Conservation (phyloP, 192 early-diverging fungal species). For the Martensiomyces pterosporus region DNA sequence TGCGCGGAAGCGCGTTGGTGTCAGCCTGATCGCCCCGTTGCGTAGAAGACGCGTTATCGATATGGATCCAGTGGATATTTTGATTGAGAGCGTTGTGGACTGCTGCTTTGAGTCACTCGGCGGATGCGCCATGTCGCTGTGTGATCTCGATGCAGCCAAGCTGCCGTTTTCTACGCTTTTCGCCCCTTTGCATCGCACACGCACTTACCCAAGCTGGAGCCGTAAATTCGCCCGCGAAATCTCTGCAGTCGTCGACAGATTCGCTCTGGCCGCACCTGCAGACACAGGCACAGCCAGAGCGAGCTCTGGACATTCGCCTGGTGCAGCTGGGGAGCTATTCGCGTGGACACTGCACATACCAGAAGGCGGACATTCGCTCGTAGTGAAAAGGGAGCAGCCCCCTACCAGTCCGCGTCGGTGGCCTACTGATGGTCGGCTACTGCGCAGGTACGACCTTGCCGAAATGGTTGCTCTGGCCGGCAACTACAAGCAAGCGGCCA, state of each 20-base stretch:
- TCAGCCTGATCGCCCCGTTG: slow-evolving; percentile 31
- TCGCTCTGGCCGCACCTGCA: too few species aligned
- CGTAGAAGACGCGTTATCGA: background rate
- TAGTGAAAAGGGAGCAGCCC: too few species aligned
- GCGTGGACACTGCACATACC: too few species aligned
- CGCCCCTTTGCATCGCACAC: slow-evolving; percentile 10
- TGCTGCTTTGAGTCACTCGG: slow-evolving; percentile 45
- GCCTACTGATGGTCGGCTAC: slow-evolving; percentile 22
- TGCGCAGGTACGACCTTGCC: slow-evolving; percentile 30
- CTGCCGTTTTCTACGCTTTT: slow-evolving; percentile 25
- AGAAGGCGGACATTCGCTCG: too few species aligned
- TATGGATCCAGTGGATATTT: slow-evolving; percentile 20
- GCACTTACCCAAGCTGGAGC: slow-evolving; percentile 44
- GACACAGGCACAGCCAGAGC: too few species aligned
- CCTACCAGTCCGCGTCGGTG: slow-evolving; percentile 2
- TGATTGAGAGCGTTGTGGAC: slow-evolving; percentile 24
- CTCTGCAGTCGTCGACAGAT: slow-evolving; percentile 31
- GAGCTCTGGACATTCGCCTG: too few species aligned
- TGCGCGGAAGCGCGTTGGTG: slow-evolving; percentile 40
- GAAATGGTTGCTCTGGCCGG: slow-evolving; percentile 39
- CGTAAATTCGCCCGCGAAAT: slow-evolving; percentile 48
- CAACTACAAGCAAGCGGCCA: slow-evolving; percentile 1
- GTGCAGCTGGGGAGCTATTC: too few species aligned
- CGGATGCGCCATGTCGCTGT: slow-evolving; percentile 22
- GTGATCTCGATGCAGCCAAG: slow-evolving; percentile 1